Percentiles rank a stretch among this genome's conserved stretches.
These are phyloP conservation scores for Ilyonectria robusta DNA, from an alignment of 2,329 filamentous ascomycete species.

Conservation along the genomic window DNA sequence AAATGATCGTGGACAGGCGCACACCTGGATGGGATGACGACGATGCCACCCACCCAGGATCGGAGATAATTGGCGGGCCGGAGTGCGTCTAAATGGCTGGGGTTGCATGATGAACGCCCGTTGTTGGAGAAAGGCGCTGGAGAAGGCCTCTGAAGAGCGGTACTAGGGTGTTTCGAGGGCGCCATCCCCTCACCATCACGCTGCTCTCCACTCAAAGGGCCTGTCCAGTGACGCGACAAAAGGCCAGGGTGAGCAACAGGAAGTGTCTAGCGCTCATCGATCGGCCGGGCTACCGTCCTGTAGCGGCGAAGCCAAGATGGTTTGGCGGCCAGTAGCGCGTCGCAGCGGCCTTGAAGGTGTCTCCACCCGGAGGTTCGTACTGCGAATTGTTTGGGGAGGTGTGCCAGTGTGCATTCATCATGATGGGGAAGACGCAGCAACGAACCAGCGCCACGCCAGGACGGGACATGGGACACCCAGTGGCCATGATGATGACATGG, in stretches of 20 bases:
- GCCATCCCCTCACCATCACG: constrained; percentile 2
- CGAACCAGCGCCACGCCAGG: constrained; percentile 35
- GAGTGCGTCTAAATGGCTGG: constrained; percentile 22
- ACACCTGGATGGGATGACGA: constrained; percentile 16
- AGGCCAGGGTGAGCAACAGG: constrained; percentile 27
- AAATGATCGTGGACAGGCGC: neutral
- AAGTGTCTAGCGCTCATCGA: constrained; percentile 38
- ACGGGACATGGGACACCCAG: constrained; percentile 24
- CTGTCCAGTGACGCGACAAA: constrained; percentile 17
- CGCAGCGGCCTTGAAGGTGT: constrained; percentile 15
- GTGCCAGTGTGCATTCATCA: constrained; percentile 11
- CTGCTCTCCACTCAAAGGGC: constrained; percentile 3
- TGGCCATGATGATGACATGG: constrained; percentile 21
- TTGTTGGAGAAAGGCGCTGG: constrained; percentile 14
- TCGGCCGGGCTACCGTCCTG: constrained; percentile 43
- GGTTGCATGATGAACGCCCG: constrained; percentile 18
- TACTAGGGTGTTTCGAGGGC: constrained; percentile 4
- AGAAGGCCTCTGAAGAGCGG: constrained; percentile 6
- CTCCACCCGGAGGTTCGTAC: constrained; percentile 25
- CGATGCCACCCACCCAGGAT: constrained; percentile 20
- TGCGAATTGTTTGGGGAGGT: constrained; percentile 11
- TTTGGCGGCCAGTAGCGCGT: constrained; percentile 29
- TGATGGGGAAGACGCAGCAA: constrained; percentile 17
- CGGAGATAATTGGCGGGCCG: constrained; percentile 35
- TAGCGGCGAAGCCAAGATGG: constrained; percentile 46